Evolutionary conservation across 768 basidiomycete species (phyloP), one percentile per base, ranked within the genome.

Genomic region (Rhodotorula sphaerocarpa): DNA sequence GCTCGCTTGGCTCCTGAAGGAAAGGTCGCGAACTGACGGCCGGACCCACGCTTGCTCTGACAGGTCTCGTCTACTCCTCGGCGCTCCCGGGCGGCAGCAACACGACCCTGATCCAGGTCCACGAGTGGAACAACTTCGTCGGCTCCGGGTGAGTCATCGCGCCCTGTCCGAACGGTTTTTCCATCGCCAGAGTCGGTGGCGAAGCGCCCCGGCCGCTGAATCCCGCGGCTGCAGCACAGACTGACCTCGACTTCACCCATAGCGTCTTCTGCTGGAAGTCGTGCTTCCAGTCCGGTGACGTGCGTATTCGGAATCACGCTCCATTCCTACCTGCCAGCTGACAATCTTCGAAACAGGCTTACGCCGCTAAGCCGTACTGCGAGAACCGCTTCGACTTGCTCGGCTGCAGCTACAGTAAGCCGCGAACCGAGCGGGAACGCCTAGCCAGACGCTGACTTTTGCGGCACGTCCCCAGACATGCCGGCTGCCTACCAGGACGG

Each of bases 231-330:
- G 23, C 28, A 7, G 7, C 28, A n/a, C 44, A 43, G 12, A 31
- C 25, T 1, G 27, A 5, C 21, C 21, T 6, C 30, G 10, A 1
- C 30, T 21, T 7, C 30, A 31, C 28, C 58, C 11, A 48, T 65
- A 36, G 59, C 61, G 4, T 61, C 23, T 85, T 86, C 79, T 88
- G 86, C 75, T 70, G 86, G 66, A 88, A 88, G 75, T 75, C 79
- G 1, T 88, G 87, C 76, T 44, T 44, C 43, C 12, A 36, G 21
- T 4, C 33, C 20, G 5, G 15, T 18, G 11, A 31, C 15, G 36
- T 39, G 36, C 9, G 36, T 16, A 39, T 16, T 16, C 36, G 36
- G 10, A 16, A 16, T 66, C 36, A 39, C 10, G 36, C 36, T 39
- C 10, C 16, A 60, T 39, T 39, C 36, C 36, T 39, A 39, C 55